phyloP scores from a whole-genome alignment of 192 early-diverging fungal species.

The Bifiguratus adelaidae region DNA sequence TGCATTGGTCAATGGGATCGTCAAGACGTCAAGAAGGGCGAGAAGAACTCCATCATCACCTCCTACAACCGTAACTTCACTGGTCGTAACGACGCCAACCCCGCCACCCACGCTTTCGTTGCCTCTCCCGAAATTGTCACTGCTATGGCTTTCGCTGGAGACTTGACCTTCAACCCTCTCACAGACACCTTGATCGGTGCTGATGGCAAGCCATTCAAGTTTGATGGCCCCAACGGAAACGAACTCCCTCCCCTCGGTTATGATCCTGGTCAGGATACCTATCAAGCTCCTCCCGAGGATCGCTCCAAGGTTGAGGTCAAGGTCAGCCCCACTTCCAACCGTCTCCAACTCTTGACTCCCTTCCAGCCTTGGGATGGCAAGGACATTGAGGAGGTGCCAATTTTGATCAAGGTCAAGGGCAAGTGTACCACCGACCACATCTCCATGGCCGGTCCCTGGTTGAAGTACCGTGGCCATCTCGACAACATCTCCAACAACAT shows the following conservation, averaged over 20 bases:
- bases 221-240: conserved; percentile 68
- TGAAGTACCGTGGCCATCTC: conserved; percentile 95
- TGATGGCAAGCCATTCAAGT: conserved; percentile 94
- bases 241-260: conserved; percentile 91
- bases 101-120: conserved; percentile 92
- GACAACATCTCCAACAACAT: conserved; percentile 99
- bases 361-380: conserved; percentile 86
- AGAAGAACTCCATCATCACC: conserved; percentile 96
- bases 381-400: conserved; percentile 68
- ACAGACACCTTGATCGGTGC: conserved; percentile 80
- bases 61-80: conserved; percentile 99
- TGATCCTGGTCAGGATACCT: conserved; percentile 89
- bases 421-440: conserved; percentile 99
- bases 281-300: conserved; percentile 87
- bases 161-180: conserved; percentile 89
- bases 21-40: conserved; percentile 91
- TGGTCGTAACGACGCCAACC: conserved; percentile 98
- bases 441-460: conserved; percentile 83
- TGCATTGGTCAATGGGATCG: conserved; percentile 99
- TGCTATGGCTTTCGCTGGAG: conserved; percentile 91
- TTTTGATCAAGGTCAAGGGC: conserved; percentile 94
- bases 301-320: conserved; percentile 59
- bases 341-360: conserved; percentile 84
- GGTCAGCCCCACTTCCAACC: conserved; percentile 73
- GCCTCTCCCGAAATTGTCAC: conserved; percentile 90